Evolutionary conservation across 305 asterid species (phyloP).

Genomic region (Lippia alba): DNA sequence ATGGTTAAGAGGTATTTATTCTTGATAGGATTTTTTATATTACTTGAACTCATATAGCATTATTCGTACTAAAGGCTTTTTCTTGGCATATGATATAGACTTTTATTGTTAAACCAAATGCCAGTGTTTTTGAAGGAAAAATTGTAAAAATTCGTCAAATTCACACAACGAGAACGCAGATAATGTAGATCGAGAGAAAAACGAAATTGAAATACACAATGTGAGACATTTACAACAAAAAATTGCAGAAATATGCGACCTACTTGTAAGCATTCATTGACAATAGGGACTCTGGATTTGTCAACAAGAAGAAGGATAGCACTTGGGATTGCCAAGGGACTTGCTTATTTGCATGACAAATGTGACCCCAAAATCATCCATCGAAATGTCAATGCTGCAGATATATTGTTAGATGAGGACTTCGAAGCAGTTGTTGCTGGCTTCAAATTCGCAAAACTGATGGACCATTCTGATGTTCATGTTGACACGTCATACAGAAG

Average conservation of each 20-base stretch:
- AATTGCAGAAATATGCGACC: no score
- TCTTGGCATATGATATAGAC: background rate
- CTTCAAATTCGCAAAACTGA: slow-evolving; percentile 57
- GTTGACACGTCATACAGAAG: slow-evolving; percentile 56
- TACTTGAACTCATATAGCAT: no score
- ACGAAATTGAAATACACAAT: no score
- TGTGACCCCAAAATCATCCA: slow-evolving; percentile 64
- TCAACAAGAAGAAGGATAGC: slow-evolving; percentile 54
- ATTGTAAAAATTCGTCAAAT: no score
- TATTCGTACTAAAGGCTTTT: background rate
- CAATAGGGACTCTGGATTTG: slow-evolving; percentile 52
- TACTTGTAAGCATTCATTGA: slow-evolving; percentile 50
- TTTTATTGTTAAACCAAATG: no score
- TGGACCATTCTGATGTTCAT: slow-evolving; percentile 55
- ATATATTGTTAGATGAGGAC: slow-evolving; percentile 58
- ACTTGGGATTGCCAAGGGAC: slow-evolving; percentile 63
- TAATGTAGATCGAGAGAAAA: no score
- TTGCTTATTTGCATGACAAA: slow-evolving; percentile 67
- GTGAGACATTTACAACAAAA: no score
- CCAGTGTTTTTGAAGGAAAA: no score
- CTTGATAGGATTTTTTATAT: no score
- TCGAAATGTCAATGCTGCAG: slow-evolving; percentile 62
- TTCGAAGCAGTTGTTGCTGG: slow-evolving; percentile 65
- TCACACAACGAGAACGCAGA: no score
- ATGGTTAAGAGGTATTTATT: slow-evolving; percentile 55